A percentile compares a stretch with the other conserved stretches of the same genome.
phyloP scores from a whole-genome alignment of 2,329 filamentous ascomycete genomes.

The Monilinia fructigena region DNA sequence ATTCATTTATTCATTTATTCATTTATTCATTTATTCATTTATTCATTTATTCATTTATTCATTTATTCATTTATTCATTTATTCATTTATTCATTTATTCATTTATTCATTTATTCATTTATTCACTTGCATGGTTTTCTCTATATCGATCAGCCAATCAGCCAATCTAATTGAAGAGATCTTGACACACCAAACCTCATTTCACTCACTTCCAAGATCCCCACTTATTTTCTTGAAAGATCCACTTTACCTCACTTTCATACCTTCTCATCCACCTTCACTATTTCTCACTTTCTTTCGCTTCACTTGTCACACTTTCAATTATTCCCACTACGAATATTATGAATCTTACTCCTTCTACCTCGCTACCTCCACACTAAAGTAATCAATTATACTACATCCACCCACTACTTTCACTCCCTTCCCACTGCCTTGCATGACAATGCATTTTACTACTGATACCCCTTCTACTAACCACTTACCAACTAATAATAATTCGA shows the following conservation, averaged over 20 bases:
- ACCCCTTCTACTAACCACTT: too few species aligned
- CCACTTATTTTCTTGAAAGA: neutral
- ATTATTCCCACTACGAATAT: neutral
- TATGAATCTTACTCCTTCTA: too few species aligned
- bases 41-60: neutral
- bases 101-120: too few species aligned
- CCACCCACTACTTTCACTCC: too few species aligned
- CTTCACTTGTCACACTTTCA: neutral
- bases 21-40: neutral
- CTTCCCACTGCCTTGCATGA: too few species aligned
- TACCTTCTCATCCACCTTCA: too few species aligned
- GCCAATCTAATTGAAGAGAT: neutral
- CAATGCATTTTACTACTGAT: too few species aligned
- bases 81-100: neutral
- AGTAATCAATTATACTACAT: too few species aligned
- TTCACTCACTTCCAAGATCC: neutral
- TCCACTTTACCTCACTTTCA: neutral
- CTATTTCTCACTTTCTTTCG: neutral
- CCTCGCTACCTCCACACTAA: neutral
- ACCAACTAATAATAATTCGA: too few species aligned
- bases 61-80: neutral
- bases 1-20: neutral
- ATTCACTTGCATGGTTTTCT: neutral
- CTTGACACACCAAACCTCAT: conserved; percentile 5
- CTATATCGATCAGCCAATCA: neutral